Evolutionary conservation across 257 asterid genomes (phyloP).

Genomic region (Primulina eburnea): DNA sequence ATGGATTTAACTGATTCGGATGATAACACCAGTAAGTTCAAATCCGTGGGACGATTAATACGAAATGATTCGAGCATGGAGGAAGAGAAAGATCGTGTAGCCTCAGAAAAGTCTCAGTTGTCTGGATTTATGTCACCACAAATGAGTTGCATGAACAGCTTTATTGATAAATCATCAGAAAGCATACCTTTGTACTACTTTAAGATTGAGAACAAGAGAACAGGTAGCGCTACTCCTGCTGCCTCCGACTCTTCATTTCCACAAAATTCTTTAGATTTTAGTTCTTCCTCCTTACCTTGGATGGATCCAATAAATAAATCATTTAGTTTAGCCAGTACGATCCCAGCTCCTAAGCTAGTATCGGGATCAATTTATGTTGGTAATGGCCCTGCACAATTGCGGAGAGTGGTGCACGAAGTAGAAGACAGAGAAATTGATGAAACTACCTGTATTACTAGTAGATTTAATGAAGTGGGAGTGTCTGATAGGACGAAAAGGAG

Average conservation of each 20-base stretch:
- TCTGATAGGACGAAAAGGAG: constrained; percentile 53
- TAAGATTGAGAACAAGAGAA: constrained; percentile 69
- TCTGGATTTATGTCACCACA: constrained; percentile 97
- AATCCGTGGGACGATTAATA: constrained; percentile 48
- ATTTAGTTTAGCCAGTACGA: constrained; percentile 74
- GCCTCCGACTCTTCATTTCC: constrained; percentile 66
- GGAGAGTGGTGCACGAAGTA: constrained; percentile 97
- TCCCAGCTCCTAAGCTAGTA: constrained; percentile 73
- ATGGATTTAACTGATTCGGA: constrained; percentile 38
- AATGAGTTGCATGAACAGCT: constrained; percentile 84
- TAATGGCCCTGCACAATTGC: constrained; percentile 63
- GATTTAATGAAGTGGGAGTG: constrained; percentile 62
- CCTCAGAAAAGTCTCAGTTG: constrained; percentile 81
- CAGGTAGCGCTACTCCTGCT: constrained; percentile 43
- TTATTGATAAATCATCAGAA: constrained; percentile 83
- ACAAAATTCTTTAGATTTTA: constrained; percentile 62
- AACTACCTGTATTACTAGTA: constrained; percentile 49
- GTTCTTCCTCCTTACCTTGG: constrained; percentile 91
- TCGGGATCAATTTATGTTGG: constrained; percentile 79
- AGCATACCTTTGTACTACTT: constrained; percentile 90
- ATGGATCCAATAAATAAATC: constrained; percentile 83
- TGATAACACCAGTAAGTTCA: constrained; percentile 50
- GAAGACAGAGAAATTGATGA: constrained; percentile 86
- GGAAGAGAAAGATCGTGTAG: constrained; percentile 53
- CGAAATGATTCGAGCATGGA: constrained; percentile 44